Evolutionary conservation across 78 protist species (phyloP), one percentile per base, ranked within the genome.

Genomic region (Cavenderia fasciculata): DNA sequence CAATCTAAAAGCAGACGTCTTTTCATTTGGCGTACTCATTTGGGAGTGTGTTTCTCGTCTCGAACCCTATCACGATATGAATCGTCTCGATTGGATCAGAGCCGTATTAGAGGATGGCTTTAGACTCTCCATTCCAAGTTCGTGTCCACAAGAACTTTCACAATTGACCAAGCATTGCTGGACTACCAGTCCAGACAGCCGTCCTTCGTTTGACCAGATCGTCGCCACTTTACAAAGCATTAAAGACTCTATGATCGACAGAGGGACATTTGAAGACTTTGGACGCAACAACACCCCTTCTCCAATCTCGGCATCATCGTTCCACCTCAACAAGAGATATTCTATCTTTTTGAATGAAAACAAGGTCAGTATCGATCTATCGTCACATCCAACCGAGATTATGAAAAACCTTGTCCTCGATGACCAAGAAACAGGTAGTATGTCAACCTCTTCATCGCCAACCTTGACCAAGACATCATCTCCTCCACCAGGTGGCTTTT

Each of bases 21-120:
- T 54, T 36, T 54, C 69, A 3, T 82, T 82, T 68, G 90, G 69
- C 33, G 27, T 82, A 27, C 49, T 82, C 14, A 12, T 82, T 0
- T 82, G 90, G 90, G 90, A 82, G 23, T 82, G 90, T 56, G 16
- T 82, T 8, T 18, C 54, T 51, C 23, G 90, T 18, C 63, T 43
- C 31, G 68, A 68, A 5, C 90, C 90, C n/a, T 82, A 82, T 33
- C 69, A 43, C 27, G 90, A 82, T 8, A 47, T 10, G 12, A 38
- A 54, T 29, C 78, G 68, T 21, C 49, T 82, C 14, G 57, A 65
- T 27, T 82, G 90, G 90, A 54, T 65, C 27, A 38, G 34, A 34
- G 14, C 29, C 29, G 90, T 82, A 11, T 56, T 82, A 21, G 90
- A 82, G 47, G 59, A 52, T 2, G 14, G 47, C 3, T 82, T 38